These are phyloP conservation scores for Euphorbia pulcherrima DNA, from an alignment of 345 rosid species.

Conservation along the genomic window DNA sequence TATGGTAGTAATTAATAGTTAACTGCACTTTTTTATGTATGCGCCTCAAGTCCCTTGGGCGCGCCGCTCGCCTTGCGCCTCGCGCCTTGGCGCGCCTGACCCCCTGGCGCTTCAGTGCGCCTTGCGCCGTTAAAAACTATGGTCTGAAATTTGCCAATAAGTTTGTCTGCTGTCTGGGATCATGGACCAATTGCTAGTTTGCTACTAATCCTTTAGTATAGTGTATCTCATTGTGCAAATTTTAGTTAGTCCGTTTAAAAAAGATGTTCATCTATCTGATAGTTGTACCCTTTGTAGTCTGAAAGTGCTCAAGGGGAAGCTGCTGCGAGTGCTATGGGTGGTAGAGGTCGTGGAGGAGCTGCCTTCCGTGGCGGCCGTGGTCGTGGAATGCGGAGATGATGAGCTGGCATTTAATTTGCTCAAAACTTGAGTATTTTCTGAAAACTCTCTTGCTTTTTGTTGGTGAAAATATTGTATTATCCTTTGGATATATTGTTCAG, in stretches of 20 bases:
- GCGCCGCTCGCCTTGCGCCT: no score
- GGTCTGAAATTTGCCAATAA: background rate
- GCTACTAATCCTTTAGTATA: background rate
- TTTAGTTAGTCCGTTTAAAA: background rate
- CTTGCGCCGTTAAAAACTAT: no score
- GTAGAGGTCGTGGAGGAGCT: slow-evolving; percentile 76
- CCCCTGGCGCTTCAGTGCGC: no score
- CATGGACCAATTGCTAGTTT: background rate
- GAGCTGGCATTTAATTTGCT: slow-evolving; percentile 19
- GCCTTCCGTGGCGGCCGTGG: slow-evolving; percentile 85
- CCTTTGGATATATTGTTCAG: background rate
- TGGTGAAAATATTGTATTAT: background rate
- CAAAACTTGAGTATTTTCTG: background rate
- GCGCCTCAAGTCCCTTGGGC: no score
- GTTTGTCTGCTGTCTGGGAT: background rate
- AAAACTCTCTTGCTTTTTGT: background rate
- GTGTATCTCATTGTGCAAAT: background rate
- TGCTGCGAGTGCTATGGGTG: slow-evolving; percentile 84
- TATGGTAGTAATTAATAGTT: no score
- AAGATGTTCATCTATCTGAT: background rate
- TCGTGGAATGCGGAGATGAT: slow-evolving; percentile 97
- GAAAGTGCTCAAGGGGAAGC: slow-evolving; percentile 99
- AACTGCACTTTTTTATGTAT: no score
- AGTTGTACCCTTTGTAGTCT: slow-evolving; percentile 45
- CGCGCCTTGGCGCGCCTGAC: no score